phyloP scores from a whole-genome alignment of 352 stramenopile genomes.

The Globisporangium splendens region DNA sequence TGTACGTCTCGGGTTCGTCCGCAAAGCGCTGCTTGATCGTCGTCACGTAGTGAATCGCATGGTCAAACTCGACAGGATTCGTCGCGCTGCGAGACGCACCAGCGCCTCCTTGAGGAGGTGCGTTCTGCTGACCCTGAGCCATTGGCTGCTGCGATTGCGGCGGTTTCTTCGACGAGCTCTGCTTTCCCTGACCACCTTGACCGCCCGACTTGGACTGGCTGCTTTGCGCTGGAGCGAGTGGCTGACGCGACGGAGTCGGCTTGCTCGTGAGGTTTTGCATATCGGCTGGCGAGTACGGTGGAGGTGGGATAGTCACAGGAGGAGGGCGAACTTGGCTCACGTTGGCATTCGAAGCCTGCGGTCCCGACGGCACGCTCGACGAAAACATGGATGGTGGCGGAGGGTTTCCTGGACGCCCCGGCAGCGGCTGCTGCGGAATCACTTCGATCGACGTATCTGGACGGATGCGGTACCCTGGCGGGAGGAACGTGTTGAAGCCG shows the following conservation, averaged over 20 bases:
- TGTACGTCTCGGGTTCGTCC: slow-evolving; percentile 97
- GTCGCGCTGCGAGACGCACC: slow-evolving; percentile 34
- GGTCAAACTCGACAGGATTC: slow-evolving; percentile 97
- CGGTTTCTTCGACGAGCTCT: slow-evolving; percentile 55
- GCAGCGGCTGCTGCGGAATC: slow-evolving; percentile 66
- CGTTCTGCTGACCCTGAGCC: slow-evolving; percentile 1
- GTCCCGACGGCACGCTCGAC: slow-evolving; percentile 18
- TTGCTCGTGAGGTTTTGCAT: slow-evolving; percentile 32
- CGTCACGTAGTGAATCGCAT: slow-evolving; percentile 99
- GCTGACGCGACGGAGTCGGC: slow-evolving; percentile 48
- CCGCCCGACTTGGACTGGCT: slow-evolving; percentile 22
- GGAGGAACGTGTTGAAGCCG: slow-evolving; percentile 99
- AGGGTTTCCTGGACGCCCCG: slow-evolving; percentile 22
- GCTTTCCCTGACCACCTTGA: slow-evolving; percentile 29
- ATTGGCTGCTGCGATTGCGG: slow-evolving; percentile 21
- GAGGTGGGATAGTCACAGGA: slow-evolving; percentile 66
- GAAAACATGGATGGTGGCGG: slow-evolving; percentile 20
- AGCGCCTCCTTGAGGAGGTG: slow-evolving; percentile 15
- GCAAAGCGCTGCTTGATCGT: slow-evolving; percentile 99
- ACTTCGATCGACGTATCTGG: slow-evolving; percentile 81
- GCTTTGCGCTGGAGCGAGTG: slow-evolving; percentile 27
- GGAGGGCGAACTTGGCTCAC: slow-evolving; percentile 50
- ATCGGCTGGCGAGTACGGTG: slow-evolving; percentile 55
- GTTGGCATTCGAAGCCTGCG: slow-evolving; percentile 28
- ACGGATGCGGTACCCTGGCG: slow-evolving; percentile 89